These are phyloP conservation scores for Scheffersomyces lignicola DNA, from an alignment of 1,139 yeast genomes.

Conservation along the genomic window DNA sequence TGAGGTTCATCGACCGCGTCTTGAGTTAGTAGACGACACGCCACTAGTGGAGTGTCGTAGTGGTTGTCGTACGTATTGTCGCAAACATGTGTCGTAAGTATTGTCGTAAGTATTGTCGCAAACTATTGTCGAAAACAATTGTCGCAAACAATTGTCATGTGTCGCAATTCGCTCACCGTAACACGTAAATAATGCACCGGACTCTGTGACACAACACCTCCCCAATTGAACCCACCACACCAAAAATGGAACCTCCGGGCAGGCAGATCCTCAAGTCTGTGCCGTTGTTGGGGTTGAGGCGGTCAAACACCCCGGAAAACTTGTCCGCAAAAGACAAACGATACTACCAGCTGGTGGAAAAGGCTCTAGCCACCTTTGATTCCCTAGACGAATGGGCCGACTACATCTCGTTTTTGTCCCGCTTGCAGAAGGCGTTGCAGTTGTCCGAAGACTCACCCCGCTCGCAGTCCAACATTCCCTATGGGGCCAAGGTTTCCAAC, in stretches of 20 bases:
- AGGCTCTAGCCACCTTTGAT: slow-evolving; percentile 77
- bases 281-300: slow-evolving; percentile 1
- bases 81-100: too few relatives aligned
- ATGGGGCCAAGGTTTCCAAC: slow-evolving; percentile 42
- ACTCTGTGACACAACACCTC: too few relatives aligned
- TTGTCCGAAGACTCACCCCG: slow-evolving; percentile 31
- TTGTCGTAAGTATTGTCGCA: too few relatives aligned
- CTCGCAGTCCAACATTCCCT: slow-evolving; percentile 51
- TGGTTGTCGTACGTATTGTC: too few relatives aligned
- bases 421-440: slow-evolving; percentile 68
- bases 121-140: too few relatives aligned
- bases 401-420: slow-evolving; percentile 82
- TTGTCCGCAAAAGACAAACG: slow-evolving; percentile 63
- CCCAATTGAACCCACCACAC: not conserved
- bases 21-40: slow-evolving; percentile 4
- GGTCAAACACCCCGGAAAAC: not conserved
- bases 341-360: slow-evolving; percentile 64
- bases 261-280: slow-evolving; percentile 1
- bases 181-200: too few relatives aligned
- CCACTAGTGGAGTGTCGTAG: too few relatives aligned
- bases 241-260: slow-evolving; percentile 2
- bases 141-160: too few relatives aligned
- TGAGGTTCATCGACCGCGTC: slow-evolving; percentile 44
- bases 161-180: too few relatives aligned
- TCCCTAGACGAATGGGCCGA: slow-evolving; percentile 98